These are phyloP conservation scores for Cochlearia excelsa DNA, from an alignment of 345 rosid species.

Conservation along the genomic window DNA sequence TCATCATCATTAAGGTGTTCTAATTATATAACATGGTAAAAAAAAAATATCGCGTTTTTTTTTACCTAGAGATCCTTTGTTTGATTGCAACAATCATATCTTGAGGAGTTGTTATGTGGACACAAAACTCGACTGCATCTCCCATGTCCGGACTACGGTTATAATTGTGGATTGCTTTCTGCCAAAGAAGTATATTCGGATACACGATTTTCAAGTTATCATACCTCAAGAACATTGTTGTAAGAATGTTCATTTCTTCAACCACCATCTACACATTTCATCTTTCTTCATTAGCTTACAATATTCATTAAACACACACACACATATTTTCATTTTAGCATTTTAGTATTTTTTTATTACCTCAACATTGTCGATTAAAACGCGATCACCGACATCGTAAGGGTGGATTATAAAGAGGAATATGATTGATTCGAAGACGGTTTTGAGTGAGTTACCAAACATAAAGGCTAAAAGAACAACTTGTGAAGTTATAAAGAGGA, in stretches of 20 bases:
- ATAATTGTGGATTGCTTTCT: slow-evolving; percentile 61
- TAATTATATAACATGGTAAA: too few relatives aligned
- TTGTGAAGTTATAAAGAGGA: slow-evolving; percentile 69
- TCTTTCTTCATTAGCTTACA: neutral
- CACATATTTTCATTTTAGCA: neutral
- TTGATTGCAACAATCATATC: slow-evolving; percentile 61
- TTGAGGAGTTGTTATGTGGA: slow-evolving; percentile 67
- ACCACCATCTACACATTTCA: slow-evolving; percentile 50
- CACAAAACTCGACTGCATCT: slow-evolving; percentile 53
- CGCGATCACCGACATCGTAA: slow-evolving; percentile 91
- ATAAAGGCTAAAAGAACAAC: slow-evolving; percentile 73
- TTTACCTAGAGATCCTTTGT: slow-evolving; percentile 59
- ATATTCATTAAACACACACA: slow-evolving; percentile 10
- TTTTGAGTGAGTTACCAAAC: slow-evolving; percentile 90
- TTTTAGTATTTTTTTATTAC: slow-evolving; percentile 31
- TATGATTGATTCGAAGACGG: slow-evolving; percentile 75
- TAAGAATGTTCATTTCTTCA: slow-evolving; percentile 95
- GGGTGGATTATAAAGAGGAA: slow-evolving; percentile 94
- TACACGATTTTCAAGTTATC: slow-evolving; percentile 71
- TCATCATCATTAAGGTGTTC: neutral
- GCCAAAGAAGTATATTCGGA: slow-evolving; percentile 64
- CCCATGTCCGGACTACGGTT: slow-evolving; percentile 94
- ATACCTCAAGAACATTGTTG: slow-evolving; percentile 71
- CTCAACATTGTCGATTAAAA: slow-evolving; percentile 68
- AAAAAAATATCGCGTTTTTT: too few relatives aligned